Evolutionary conservation across 2,329 filamentous ascomycete genomes (phyloP), one percentile per base, ranked within the genome.

Genomic region (Xylariaceae sp.): DNA sequence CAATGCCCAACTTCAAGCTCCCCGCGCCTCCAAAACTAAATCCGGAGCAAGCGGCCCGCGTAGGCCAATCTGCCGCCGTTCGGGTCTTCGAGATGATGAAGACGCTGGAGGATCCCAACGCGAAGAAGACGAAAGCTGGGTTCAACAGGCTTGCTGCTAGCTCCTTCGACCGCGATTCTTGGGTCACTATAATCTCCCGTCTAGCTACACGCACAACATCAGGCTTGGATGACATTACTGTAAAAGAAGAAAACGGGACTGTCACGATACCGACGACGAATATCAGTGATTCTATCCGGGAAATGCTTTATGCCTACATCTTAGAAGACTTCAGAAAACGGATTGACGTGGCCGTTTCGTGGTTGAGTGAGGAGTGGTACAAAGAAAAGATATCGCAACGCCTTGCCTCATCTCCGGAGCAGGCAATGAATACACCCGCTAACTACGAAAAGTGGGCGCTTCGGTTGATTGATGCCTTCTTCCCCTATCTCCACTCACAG

Each of bases 301-400:
- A 95, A 55, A 76, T 82, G 6, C 72, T 98, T 2, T 93, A 90
- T 66, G 77, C 80, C 43, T 96, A 95, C 64, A 79, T 97, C 38
- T 79, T 97, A 52, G 89, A 94, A 53, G 92, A 97, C 63, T 98
- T 95, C 69, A 83, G 92, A 44, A 83, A 79, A 51, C 84, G 93
- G 35, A 91, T 97, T 52, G 91, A 94, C 55, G 80, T 93, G 19
- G 92, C 90, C 1, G 89, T 97, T 41, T 84, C 85, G 6, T 98
- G 93, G 93, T 76, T 98, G 14, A 95, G 86, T 57, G 93, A 98
- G 65, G 93, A 98, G 68, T 98, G 93, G 92, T 97, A 95, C 67
- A 94, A 91, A 58, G 92, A 97, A 64, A 82, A 75, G 35, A 67
- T 89, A 23, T 69, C 76, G 45, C 51, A 58, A 37, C 56, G 49